Evolutionary conservation across 2,329 filamentous ascomycete species (phyloP).

Genomic region (Cladosporium sp.): DNA sequence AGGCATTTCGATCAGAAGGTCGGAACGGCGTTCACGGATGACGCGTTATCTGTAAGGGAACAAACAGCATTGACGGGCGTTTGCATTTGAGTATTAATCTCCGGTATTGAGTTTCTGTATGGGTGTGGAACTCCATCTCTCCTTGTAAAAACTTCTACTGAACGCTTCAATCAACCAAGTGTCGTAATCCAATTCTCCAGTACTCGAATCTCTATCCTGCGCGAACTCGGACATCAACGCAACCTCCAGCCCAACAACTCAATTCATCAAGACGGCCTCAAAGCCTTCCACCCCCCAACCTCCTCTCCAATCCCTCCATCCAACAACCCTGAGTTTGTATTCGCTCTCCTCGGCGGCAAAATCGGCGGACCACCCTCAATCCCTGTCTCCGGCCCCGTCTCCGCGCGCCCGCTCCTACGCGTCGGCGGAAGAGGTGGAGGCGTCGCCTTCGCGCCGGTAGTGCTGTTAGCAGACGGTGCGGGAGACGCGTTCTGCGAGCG

Average conservation of each 20-base stretch:
- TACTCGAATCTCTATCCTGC: no score
- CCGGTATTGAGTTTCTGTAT: no score
- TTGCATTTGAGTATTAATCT: no score
- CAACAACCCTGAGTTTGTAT: constrained; percentile 20
- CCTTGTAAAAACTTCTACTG: no score
- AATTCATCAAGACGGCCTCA: constrained; percentile 19
- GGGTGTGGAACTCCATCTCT: no score
- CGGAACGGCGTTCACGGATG: no score
- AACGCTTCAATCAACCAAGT: no score
- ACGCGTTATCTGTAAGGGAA: no score
- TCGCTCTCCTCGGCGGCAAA: constrained; percentile 21
- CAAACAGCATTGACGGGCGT: no score
- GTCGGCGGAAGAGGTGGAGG: constrained; percentile 19
- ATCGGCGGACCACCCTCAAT: constrained; percentile 11
- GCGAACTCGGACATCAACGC: no score
- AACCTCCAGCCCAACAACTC: no score
- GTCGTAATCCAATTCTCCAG: no score
- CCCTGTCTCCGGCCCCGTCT: constrained; percentile 3
- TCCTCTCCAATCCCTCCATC: constrained; percentile 23
- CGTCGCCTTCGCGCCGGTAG: constrained; percentile 3
- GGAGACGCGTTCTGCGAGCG: constrained; percentile 11
- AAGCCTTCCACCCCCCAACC: constrained; percentile 26
- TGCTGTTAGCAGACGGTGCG: constrained; percentile 1
- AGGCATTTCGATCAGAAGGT: background rate
- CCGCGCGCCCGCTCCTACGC: constrained; percentile 12